Percentiles rank a stretch among this genome's conserved stretches.
These are phyloP conservation scores for Phytopythium montanum DNA, from an alignment of 352 stramenopile species.

Conservation along the genomic window DNA sequence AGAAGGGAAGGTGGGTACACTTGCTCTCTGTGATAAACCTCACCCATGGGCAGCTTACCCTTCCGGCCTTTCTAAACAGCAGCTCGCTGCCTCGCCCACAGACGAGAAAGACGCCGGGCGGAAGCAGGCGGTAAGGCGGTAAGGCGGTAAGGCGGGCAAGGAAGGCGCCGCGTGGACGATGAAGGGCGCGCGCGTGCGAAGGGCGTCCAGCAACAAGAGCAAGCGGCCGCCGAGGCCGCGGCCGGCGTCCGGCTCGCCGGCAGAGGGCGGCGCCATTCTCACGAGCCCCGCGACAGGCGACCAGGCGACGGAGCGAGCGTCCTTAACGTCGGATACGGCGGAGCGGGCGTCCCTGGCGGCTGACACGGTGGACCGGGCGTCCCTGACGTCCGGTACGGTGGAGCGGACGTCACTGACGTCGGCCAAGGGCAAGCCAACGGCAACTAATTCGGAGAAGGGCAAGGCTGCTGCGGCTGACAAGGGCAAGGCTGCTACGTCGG, in stretches of 20 bases:
- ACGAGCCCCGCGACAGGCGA: neutral
- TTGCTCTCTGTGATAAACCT: neutral
- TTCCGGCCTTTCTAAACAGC: neutral
- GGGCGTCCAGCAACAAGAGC: neutral
- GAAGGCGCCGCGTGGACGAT: neutral
- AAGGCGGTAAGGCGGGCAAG: neutral
- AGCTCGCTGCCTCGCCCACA: neutral
- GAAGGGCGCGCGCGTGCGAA: neutral
- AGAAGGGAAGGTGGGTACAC: neutral
- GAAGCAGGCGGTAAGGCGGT: neutral
- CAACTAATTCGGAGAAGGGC: too few species aligned
- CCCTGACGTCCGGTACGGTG: neutral
- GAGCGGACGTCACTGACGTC: neutral
- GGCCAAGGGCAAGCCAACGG: neutral
- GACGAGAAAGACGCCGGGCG: neutral
- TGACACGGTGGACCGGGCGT: neutral
- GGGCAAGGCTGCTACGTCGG: too few species aligned
- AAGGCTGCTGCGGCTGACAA: too few species aligned
- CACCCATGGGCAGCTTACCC: neutral
- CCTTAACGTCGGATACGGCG: neutral
- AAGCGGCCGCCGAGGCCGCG: slow-evolving; percentile 1
- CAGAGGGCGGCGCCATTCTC: neutral
- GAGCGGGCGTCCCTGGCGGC: neutral
- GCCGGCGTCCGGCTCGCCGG: neutral
- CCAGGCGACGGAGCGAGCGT: neutral